Evolutionary conservation across 2,329 filamentous ascomycete genomes (phyloP).

Genomic region (Exophiala sideris): DNA sequence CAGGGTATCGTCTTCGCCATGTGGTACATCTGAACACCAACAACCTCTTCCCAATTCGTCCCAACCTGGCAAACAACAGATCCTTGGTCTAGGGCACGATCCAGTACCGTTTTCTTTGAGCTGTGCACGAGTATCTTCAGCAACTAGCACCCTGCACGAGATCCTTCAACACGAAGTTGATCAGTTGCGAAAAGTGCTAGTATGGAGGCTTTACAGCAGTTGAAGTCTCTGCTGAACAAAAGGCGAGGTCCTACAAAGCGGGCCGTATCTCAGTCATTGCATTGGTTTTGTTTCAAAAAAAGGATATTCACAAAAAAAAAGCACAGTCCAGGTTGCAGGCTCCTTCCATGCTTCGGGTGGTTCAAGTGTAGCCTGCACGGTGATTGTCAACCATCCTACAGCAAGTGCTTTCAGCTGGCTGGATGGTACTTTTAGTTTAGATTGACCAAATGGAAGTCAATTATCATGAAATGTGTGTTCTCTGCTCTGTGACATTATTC

Average conservation of each 20-base stretch:
- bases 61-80: too few relatives aligned
- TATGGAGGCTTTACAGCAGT: constrained; percentile 18
- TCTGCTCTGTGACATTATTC: too few relatives aligned
- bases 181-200: neutral
- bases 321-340: constrained; percentile 12
- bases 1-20: constrained; percentile 32
- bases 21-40: constrained; percentile 38
- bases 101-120: neutral
- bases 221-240: constrained; percentile 30
- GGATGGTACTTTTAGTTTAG: constrained; percentile 22
- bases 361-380: constrained; percentile 13
- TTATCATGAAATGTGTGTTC: neutral
- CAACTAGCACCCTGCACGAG: neutral
- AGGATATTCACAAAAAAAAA: constrained; percentile 23
- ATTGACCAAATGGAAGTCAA: constrained; percentile 13
- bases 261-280: constrained; percentile 8
- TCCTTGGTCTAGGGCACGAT: neutral
- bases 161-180: neutral
- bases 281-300: constrained; percentile 14
- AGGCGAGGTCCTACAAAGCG: constrained; percentile 27
- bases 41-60: neutral
- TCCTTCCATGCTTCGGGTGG: constrained; percentile 25
- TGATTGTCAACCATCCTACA: constrained; percentile 25
- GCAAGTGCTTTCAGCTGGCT: constrained; percentile 15
- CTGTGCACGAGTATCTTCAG: neutral